Percentiles rank a stretch among this genome's conserved stretches.
These are phyloP conservation scores for Forsythia suspensa DNA, from an alignment of 257 asterid genomes.

Conservation along the genomic window DNA sequence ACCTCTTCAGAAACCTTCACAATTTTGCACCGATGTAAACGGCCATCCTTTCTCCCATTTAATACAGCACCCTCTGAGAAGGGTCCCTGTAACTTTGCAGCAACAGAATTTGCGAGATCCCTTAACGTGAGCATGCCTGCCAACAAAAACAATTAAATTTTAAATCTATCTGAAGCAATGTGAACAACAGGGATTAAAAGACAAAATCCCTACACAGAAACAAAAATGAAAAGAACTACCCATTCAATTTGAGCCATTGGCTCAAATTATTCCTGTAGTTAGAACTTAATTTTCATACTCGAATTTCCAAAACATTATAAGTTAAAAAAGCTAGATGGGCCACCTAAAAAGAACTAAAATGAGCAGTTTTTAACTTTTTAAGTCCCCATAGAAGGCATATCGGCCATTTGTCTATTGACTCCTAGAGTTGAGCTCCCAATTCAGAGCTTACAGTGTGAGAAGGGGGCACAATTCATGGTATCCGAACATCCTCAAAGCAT, in stretches of 20 bases:
- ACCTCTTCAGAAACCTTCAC: conserved; percentile 57
- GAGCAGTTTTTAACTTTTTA: too few relatives aligned
- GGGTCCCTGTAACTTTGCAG: conserved; percentile 73
- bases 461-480: not conserved
- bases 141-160: conserved; percentile 8
- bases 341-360: too few relatives aligned
- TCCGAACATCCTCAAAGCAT: not conserved
- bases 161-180: conserved; percentile 13
- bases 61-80: conserved; percentile 65
- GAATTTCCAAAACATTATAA: not conserved
- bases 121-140: conserved; percentile 84
- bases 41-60: conserved; percentile 70
- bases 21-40: conserved; percentile 63
- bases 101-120: conserved; percentile 71
- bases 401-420: not conserved
- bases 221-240: too few relatives aligned
- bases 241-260: conserved; percentile 15
- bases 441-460: not conserved
- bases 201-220: conserved; percentile 1
- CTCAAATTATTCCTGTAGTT: conserved; percentile 17
- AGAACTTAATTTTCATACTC: not conserved
- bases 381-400: not conserved
- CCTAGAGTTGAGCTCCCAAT: not conserved
- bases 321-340: not conserved
- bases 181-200: not conserved